Evolutionary conservation across 257 asterid species (phyloP).

Genomic region (Ocimum tenuiflorum): DNA sequence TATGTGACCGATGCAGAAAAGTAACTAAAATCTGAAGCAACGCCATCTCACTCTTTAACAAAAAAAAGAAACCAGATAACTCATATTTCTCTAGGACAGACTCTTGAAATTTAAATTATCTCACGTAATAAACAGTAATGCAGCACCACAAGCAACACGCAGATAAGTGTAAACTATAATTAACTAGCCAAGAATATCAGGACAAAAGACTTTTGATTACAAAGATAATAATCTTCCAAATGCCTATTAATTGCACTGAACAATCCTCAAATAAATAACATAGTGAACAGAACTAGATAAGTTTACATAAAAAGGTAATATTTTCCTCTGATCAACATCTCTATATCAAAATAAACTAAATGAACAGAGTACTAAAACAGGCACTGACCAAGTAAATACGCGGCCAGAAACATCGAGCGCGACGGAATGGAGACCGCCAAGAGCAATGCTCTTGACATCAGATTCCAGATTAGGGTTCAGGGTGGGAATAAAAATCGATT

Average conservation of each 20-base stretch:
- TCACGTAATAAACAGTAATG: not conserved
- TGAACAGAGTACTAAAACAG: not conserved
- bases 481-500: constrained; percentile 63
- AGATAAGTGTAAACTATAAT: not conserved
- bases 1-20: not conserved
- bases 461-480: constrained; percentile 42
- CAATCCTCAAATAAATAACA: not conserved
- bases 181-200: not conserved
- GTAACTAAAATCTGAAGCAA: not conserved
- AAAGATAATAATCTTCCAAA: not conserved
- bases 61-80: not conserved
- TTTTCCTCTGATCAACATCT: not conserved
- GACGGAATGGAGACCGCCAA: constrained; percentile 89
- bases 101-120: not conserved
- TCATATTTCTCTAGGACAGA: not conserved
- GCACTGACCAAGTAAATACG: constrained; percentile 78
- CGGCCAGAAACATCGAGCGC: constrained; percentile 73
- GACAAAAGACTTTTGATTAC: not conserved
- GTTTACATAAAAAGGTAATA: not conserved
- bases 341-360: not conserved
- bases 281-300: not conserved
- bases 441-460: constrained; percentile 44
- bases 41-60: not conserved
- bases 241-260: not conserved
- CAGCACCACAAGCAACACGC: not conserved